These are phyloP conservation scores for Physaria fendleri DNA, from an alignment of 345 rosid genomes.

Conservation along the genomic window DNA sequence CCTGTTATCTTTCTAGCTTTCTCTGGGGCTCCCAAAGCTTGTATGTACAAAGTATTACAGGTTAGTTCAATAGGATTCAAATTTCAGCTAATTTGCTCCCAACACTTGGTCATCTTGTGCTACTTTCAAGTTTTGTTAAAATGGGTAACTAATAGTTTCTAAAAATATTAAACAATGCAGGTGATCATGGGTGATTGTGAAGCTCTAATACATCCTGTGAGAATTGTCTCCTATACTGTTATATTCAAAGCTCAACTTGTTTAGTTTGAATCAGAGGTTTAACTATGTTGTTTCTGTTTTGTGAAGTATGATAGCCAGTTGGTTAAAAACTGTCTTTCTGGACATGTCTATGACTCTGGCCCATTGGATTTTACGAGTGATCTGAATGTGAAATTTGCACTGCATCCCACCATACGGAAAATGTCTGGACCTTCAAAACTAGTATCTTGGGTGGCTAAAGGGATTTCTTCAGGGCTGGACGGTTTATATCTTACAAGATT, in stretches of 20 bases:
- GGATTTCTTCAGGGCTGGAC: constrained; percentile 69
- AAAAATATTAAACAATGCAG: constrained; percentile 5
- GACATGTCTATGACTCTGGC: constrained; percentile 83
- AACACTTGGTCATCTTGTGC: background rate
- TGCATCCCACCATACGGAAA: constrained; percentile 59
- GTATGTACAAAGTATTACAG: constrained; percentile 86
- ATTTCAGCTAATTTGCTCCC: background rate
- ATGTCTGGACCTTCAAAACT: constrained; percentile 65
- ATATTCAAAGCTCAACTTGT: background rate
- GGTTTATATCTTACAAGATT: constrained; percentile 80
- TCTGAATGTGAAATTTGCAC: constrained; percentile 56
- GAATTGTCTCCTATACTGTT: constrained; percentile 1
- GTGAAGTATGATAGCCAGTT: constrained; percentile 62
- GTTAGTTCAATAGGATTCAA: constrained; percentile 21
- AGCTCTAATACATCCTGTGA: constrained; percentile 56
- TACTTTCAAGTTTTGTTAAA: constrained; percentile 2
- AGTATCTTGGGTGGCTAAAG: constrained; percentile 75
- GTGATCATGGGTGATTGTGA: constrained; percentile 37
- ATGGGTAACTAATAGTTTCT: background rate
- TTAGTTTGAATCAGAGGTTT: background rate
- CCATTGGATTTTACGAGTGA: constrained; percentile 86
- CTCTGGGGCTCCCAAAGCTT: constrained; percentile 89
- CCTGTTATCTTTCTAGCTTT: constrained; percentile 74
- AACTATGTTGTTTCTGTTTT: constrained; percentile 1
- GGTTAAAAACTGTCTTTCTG: constrained; percentile 70